Evolutionary conservation across 2,329 filamentous ascomycete species (phyloP).

Genomic region (Fusarium incarnatum): DNA sequence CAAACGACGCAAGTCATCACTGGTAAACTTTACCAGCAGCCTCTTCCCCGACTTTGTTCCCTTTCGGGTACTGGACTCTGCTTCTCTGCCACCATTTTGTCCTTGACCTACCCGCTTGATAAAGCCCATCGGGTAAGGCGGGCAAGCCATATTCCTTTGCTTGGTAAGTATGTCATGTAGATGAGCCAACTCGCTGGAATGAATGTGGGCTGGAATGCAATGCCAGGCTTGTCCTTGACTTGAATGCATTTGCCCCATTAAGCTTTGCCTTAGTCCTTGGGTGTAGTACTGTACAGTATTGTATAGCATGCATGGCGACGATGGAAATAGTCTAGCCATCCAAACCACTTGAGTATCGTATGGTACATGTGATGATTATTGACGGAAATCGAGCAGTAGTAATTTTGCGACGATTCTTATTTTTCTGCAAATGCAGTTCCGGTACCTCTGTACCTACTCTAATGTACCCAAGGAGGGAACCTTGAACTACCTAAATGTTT

Average conservation of each 20-base stretch:
- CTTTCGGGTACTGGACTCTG: constrained; percentile 21
- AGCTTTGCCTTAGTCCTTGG: not conserved
- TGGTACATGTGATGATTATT: not conserved
- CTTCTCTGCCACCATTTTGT: constrained; percentile 20
- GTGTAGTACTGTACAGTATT: not conserved
- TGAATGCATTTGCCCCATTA: constrained; percentile 12
- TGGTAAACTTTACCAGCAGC: constrained; percentile 34
- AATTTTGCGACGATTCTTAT: not conserved
- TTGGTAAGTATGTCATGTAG: constrained; percentile 9
- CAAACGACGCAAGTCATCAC: constrained; percentile 38
- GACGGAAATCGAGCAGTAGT: not conserved
- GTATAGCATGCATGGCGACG: not conserved
- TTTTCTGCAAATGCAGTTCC: not conserved
- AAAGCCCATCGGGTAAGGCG: constrained; percentile 39
- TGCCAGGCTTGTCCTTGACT: constrained; percentile 19
- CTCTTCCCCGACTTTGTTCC: constrained; percentile 24
- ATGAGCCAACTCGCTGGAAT: constrained; percentile 43
- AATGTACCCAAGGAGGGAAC: not conserved
- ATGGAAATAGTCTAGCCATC: not conserved
- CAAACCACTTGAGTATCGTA: not conserved
- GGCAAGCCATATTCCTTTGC: constrained; percentile 33
- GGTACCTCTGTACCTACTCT: not conserved
- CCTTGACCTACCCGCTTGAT: constrained; percentile 25
- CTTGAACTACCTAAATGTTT: not conserved
- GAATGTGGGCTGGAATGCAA: constrained; percentile 40